Base-by-base conservation (phyloP, 2,329 filamentous ascomycete species). In the Fusarium begoniae region DNA sequence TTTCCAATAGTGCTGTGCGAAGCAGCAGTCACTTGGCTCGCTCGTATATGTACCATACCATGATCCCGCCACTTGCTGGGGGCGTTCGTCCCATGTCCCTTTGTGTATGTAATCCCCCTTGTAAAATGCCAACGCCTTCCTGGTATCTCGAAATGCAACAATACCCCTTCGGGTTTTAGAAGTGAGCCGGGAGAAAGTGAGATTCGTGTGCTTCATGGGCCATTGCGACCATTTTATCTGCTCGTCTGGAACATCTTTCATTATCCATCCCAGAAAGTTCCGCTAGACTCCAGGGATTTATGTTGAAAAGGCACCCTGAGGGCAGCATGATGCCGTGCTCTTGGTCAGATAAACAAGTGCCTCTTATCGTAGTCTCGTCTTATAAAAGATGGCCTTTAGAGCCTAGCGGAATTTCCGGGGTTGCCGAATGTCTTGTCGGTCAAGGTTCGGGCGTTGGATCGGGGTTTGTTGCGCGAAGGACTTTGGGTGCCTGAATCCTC, bases 391-490 rank as follows among this genome's bases (percentile, higher is more conserved):
- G 37, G 37, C 37, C 20, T 30, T 41, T 41, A 6, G 51, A 30
- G 51, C 15, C 20, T 20, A 14, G 20, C 37, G 20, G 8, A 55
- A 43, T n/a, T 55, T 43, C 37, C 26, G 14, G 15, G n/a, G 37
- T 41, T 62, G 56, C 65, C 62, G 40, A 43, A 43, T 47, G 22
- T 53, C 28, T 41, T 35, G 35, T 48, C 28, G 30, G 44, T 73
- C 54, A 73, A 37, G 32, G 43, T 47, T 75, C 73, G 30, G 70
- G 43, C 35, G 77, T 81, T 3, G 88, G 88, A 74, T 92, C 90
- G 8, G 90, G 90, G 76, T 92, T 92, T 37, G 85, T 90, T 14
- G 90, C 89, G 72, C 90, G 85, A n/a, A 92, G 83, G 13, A 91
- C 88, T 76, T 87, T 84, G 15, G 87, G 85, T 48, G 86, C 83